Base-by-base conservation (phyloP, 2,329 filamentous ascomycete species). In the Xylaria sp. region DNA sequence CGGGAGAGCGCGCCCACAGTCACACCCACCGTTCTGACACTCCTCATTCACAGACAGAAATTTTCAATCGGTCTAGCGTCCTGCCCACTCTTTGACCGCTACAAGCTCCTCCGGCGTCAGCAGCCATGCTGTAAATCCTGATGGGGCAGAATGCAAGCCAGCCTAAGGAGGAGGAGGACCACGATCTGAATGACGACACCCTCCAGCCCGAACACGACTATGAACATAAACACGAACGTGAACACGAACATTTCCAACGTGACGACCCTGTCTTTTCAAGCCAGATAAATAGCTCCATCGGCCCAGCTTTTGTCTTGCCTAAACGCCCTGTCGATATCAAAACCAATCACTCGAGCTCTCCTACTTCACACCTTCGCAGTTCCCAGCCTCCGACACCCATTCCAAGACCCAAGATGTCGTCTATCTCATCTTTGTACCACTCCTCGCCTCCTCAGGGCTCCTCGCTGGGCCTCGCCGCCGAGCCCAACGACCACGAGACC, bases 91-190 rank as follows among this genome's bases (percentile, higher is more conserved):
- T 7, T 48, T 34, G 12, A 54, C 51, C 41, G 10, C 51, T 25
- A 52, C 57, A 50, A n/a, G 10, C 25, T 57, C 55, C 5, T 9
- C 50, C 52, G 62, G 56, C 67, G 61, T 62, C 20, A 55, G 62
- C 55, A 68, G 68, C 58, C 68, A 70, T 70, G 70, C 46, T 58
- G 48, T 70, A 54, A 60, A 56, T 10, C 67, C 63, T 58, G 31
- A 72, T 71, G 68, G 68, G 68, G 41, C 54, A 69, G 46, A 63
- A 3, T 15, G 2, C 48, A 23, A 72, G 68, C 37, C 70, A 69
- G 56, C 4, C 15, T 51, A 37, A 67, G 48, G 65, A 62, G 34
- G 62, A 63, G 65, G 64, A 63, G 54, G 41, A 46, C 48, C 39
- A 56, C 23, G 50, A 58, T 12, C 6, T 39, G 2, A 59, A 23